Evolutionary conservation across 257 asterid genomes (phyloP), one percentile per base, ranked within the genome.

Genomic region (Buddleja alternifolia): DNA sequence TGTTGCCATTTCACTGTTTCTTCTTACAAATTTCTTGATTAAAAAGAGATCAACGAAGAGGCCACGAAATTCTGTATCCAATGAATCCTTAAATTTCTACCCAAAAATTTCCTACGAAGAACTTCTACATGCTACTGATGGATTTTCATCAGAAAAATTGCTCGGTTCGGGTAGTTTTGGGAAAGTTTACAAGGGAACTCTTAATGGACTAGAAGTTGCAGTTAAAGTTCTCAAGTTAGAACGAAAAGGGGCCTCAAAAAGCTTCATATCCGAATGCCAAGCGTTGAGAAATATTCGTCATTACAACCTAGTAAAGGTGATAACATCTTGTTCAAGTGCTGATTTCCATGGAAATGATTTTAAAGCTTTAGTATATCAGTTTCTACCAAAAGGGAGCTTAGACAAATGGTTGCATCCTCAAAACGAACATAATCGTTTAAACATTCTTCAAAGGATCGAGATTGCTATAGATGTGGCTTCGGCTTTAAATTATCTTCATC

Each of bases 111-210:
- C 88, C n/a, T 80, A 82, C 17, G 66, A 71, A 19, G 90, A 78
- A 17, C 84, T 82, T 42, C 60, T 63, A 19, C 56, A 73, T 29
- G 83, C 88, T 51, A 80, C 90, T 0, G 34, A 63, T 20, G 81
- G 82, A 23, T 82, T 82, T 75, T 80, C 84, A 44, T 25, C 65
- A 6, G 65, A 60, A 11, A 82, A 67, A 67, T 16, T 77, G 74
- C 75, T 85, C 9, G 84, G 86, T 11, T 71, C 81, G 36, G 88
- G 90, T 25, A 73, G 80, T 63, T 80, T 78, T 74, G 86, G 86
- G 34, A 75, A 74, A 0, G 86, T 85, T 16, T 85, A 80, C 57
- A 80, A 41, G 59, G 86, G 83, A 36, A 78, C 6, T 21, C 81
- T 82, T 7, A 55, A 54, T 25, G 83, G 78, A 69, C 65, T 72